phyloP scores from a whole-genome alignment of 1,284 basidiomycete species.

The Ganoderma meredithae region DNA sequence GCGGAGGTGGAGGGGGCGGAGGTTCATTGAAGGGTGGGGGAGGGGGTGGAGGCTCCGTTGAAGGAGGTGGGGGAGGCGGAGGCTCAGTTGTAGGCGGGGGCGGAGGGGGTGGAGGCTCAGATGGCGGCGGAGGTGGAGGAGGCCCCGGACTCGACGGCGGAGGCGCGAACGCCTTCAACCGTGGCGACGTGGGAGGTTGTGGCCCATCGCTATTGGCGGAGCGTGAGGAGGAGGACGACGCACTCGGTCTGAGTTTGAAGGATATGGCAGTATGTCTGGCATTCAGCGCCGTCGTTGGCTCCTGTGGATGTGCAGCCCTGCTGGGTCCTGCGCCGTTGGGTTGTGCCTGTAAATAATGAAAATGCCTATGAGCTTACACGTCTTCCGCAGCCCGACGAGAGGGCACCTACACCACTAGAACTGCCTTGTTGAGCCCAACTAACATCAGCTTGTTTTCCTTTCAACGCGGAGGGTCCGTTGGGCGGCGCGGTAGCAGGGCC shows the following conservation, averaged over 20 bases:
- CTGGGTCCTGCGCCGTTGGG: constrained; percentile 39
- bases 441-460: constrained; percentile 45
- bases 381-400: constrained; percentile 27
- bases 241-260: constrained; percentile 38
- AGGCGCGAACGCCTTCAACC: constrained; percentile 32
- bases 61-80: constrained; percentile 40
- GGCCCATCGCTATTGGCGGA: constrained; percentile 26
- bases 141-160: constrained; percentile 31
- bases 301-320: constrained; percentile 32
- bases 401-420: constrained; percentile 37
- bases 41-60: constrained; percentile 37
- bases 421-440: constrained; percentile 28
- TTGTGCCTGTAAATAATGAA: constrained; percentile 36
- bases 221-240: constrained; percentile 26
- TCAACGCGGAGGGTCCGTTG: constrained; percentile 40
- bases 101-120: constrained; percentile 37
- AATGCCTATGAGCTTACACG: constrained; percentile 37
- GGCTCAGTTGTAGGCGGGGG: constrained; percentile 33
- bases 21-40: constrained; percentile 35
- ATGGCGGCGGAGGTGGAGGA: constrained; percentile 36
- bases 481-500: constrained; percentile 37
- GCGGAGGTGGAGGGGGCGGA: constrained; percentile 37
- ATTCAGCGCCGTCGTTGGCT: constrained; percentile 36
- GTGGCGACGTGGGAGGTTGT: constrained; percentile 34
- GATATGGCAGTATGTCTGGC: constrained; percentile 38